Evolutionary conservation across 768 basidiomycete species (phyloP).

Genomic region (Mycena crocata): DNA sequence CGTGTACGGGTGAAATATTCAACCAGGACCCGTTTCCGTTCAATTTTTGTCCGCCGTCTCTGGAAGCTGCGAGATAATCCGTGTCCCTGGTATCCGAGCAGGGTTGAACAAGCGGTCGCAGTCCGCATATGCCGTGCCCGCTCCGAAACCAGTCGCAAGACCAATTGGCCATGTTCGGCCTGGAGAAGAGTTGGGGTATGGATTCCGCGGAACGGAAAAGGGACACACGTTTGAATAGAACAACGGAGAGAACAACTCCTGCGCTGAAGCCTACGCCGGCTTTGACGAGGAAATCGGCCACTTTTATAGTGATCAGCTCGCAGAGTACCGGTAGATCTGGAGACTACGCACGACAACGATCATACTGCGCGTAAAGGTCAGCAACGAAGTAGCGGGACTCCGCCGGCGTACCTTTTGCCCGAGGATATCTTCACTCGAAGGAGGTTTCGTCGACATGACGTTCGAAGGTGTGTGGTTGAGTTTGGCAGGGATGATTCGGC

Average conservation of each 20-base stretch:
- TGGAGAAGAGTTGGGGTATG: constrained; percentile 46
- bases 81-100: constrained; percentile 86
- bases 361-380: constrained; percentile 64
- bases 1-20: constrained; percentile 13
- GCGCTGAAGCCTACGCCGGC: constrained; percentile 90
- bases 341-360: constrained; percentile 81
- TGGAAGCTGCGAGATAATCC: constrained; percentile 65
- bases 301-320: constrained; percentile 43
- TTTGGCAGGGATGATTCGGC: no score
- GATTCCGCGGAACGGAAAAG: constrained; percentile 11
- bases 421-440: constrained; percentile 91
- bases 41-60: constrained; percentile 16
- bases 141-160: constrained; percentile 87
- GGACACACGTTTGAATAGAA: constrained; percentile 89
- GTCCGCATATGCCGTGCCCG: constrained; percentile 89
- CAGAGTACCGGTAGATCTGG: constrained; percentile 17
- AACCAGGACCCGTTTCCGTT: not conserved
- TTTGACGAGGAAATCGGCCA: constrained; percentile 89
- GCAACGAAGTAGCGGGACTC: not conserved
- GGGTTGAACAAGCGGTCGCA: constrained; percentile 95
- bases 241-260: constrained; percentile 89
- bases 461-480: constrained; percentile 7
- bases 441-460: constrained; percentile 67
- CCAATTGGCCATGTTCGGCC: constrained; percentile 95
- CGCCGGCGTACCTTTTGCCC: constrained; percentile 80